Evolutionary conservation across 2,329 filamentous ascomycete genomes (phyloP), one percentile per base, ranked within the genome.

Genomic region (Ophiocordyceps unilateralis): DNA sequence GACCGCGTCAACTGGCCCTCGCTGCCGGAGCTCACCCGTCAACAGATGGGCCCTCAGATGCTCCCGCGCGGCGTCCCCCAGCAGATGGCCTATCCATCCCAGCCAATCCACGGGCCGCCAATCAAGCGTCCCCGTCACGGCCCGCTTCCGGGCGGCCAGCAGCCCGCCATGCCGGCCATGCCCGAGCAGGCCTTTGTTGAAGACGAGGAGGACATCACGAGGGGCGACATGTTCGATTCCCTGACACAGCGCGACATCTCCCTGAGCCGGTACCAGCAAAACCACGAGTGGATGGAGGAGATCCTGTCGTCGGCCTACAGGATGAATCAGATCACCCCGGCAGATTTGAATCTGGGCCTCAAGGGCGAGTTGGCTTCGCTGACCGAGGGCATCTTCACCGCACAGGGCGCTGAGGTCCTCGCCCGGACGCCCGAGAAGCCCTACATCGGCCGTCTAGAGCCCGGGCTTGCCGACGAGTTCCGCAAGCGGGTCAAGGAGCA

Each of bases 241-340:
- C 68, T 95, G 48, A 89, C 86, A 0, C 88, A 88, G 3, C 76
- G 88, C 38, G 91, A 98, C 49, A 82, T 98, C 47, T 93, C 87
- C 51, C 69, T 85, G 46, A 76, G 78, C 49, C 76, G 91, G 44
- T 98, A 95, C 59, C 81, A 81, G 57, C 87, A 95, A 56, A 93
- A 98, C 53, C 89, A 98, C 54, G 86, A 94, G 59, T 96, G 89
- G 91, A 94, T 98, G 85, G 91, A 96, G 56, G 89, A 98, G 62
- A 80, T 98, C 23, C 74, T 96, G 43, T 85, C 83, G 1, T 96
- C 89, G 1, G 86, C 88, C 0, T 95, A 94, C 56, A 72, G 82
- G 21, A 82, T 89, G 47, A 74, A 74, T 41, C 85, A 93, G 56
- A 93, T 98, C 45, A 76, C 81, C 9, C 87, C 89, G 1, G 77